A percentile compares a stretch with the other conserved stretches of the same genome.
Conservation (phyloP, 768 basidiomycete species). For the Tricholoma hemisulphureum region DNA sequence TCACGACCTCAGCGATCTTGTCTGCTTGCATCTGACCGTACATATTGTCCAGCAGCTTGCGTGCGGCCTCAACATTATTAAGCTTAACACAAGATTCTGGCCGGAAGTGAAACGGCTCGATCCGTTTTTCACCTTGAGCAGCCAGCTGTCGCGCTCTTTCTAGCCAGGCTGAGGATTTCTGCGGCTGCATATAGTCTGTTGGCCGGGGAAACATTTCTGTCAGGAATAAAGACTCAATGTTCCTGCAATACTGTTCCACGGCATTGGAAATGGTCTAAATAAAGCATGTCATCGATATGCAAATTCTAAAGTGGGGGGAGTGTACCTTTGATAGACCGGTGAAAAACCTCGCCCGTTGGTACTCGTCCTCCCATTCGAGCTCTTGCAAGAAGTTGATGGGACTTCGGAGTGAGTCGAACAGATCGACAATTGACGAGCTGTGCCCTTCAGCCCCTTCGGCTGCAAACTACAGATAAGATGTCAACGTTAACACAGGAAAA, state of each 20-base stretch:
- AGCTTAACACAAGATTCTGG: constrained; percentile 95
- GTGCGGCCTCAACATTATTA: constrained; percentile 94
- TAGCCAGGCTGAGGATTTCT: constrained; percentile 86
- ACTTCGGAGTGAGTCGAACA: constrained; percentile 91
- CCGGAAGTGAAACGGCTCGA: constrained; percentile 93
- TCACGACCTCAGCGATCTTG: constrained; percentile 67
- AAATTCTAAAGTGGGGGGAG: background rate
- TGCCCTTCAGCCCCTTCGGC: constrained; percentile 77
- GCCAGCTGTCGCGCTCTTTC: constrained; percentile 82
- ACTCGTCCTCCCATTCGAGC: constrained; percentile 89
- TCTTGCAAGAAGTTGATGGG: constrained; percentile 87
- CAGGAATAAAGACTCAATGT: constrained; percentile 86
- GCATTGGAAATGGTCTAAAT: constrained; percentile 85
- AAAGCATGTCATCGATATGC: background rate
- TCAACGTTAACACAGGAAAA: constrained; percentile 3
- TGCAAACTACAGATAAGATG: constrained; percentile 53
- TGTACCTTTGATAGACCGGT: constrained; percentile 82
- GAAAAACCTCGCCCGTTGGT: constrained; percentile 86
- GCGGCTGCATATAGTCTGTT: constrained; percentile 74
- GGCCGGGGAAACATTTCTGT: constrained; percentile 92
- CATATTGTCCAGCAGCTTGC: constrained; percentile 88
- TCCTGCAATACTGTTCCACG: constrained; percentile 87
- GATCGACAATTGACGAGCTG: constrained; percentile 95
- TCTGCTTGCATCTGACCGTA: constrained; percentile 92
- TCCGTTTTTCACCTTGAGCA: constrained; percentile 79